Base-by-base conservation (phyloP, 257 asterid species). In the Striga asiatica region DNA sequence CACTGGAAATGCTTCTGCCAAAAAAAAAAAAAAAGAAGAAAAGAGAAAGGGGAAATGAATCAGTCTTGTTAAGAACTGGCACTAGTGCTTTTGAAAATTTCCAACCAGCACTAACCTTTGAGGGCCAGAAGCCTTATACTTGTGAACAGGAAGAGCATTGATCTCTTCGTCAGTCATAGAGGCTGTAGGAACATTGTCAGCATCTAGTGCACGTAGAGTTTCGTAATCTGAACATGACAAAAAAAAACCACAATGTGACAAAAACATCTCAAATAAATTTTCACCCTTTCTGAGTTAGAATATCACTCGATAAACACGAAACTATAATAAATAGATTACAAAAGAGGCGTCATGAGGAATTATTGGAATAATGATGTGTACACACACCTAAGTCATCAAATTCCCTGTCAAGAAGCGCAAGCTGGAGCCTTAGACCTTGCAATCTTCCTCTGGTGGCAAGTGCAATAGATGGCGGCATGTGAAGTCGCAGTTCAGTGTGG, bases 111-210 rank as follows among this genome's bases (percentile, higher is more conserved):
- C 89, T 60, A 69, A 87, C 96, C 91, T 76, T 67, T 71, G 87
- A 53, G 82, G 81, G 56, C 74, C 78, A 21, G 95, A 66, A 60
- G 72, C 83, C 83, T 84, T 82, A 54, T 91, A 91, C 71, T 84
- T 91, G 71, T 91, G 98, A 68, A 84, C 93, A 22, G 98, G 98
- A 61, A 91, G 98, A 56, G 96, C 87, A 75, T 74, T 82, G 68
- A 91, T 91, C 80, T 91, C 97, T 58, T 87, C 96, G 35, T 91
- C 96, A 12, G 89, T 83, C 97, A 91, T 91, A 45, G 98, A 82
- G 38, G 89, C 91, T 23, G 86, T 59, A 43, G 94, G 94, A 11
- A 11, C 17, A 37, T 37, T 12, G 17, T 37, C 43, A 37, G 43
- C 43, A 37, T 37, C 43, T 17, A 12, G 16, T 37, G 43, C 43